These are phyloP conservation scores for Cichorium intybus DNA, from an alignment of 140 eudicot genomes.

Conservation along the genomic window DNA sequence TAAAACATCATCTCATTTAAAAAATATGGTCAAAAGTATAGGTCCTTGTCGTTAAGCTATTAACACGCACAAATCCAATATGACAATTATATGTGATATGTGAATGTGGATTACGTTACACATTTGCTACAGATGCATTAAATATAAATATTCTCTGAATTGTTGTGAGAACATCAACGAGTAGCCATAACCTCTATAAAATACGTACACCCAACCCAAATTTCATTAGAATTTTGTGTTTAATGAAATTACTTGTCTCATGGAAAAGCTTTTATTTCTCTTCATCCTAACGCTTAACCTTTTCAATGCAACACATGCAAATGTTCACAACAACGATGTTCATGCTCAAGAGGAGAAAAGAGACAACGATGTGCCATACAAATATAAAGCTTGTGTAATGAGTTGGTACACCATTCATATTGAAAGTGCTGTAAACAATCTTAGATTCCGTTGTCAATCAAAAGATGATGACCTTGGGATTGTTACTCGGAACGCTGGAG, in stretches of 20 bases:
- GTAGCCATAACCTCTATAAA: background rate
- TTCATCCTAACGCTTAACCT: background rate
- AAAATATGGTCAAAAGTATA: background rate
- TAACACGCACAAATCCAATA: conserved; percentile 6
- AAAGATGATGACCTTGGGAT: conserved; percentile 17
- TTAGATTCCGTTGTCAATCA: conserved; percentile 11
- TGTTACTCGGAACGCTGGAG: conserved; percentile 18
- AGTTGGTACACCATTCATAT: background rate
- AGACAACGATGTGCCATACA: background rate
- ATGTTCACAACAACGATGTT: background rate
- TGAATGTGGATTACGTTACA: background rate
- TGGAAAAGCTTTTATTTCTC: background rate
- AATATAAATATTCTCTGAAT: background rate
- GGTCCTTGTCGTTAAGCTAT: background rate
- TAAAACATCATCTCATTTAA: background rate
- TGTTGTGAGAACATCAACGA: background rate
- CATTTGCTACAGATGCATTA: background rate
- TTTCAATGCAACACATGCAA: conserved; percentile 5
- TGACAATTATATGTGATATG: background rate
- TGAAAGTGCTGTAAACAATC: background rate
- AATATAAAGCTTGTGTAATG: background rate
- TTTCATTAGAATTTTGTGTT: background rate
- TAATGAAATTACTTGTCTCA: background rate
- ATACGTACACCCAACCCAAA: background rate
- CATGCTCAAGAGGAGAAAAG: background rate